Evolutionary conservation across 108 stramenopile genomes (phyloP), one percentile per base, ranked within the genome.

Genomic region (Nitzschia sp.): DNA sequence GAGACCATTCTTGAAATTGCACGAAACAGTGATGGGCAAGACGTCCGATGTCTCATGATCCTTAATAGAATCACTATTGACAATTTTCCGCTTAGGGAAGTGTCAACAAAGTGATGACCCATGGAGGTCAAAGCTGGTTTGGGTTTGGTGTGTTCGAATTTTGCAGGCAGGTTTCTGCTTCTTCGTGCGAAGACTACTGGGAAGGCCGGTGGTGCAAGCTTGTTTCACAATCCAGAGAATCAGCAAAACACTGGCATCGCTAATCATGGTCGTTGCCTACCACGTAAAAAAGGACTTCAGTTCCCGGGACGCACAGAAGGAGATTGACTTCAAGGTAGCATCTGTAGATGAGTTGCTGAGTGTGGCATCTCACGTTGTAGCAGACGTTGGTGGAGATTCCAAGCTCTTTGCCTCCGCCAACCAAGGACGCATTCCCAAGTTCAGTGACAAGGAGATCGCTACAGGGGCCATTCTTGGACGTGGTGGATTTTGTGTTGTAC

Each of bases 401-500:
- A 60, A 67, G 19, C 24, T 74, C 14, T 53, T 59, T 22, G 41
- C 51, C 61, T 24, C 50, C 2, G 29, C 12, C 6, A 41, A 25
- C 6, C 21, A 59, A 15, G 53, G 19, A 11, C 57, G 74, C 17
- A 40, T 75, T 0, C 60, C 53, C 11, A 53, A 63, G 52, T 68
- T 75, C 52, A 52, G 59, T 50, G 53, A 63, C 26, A 39, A 53
- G 17, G 92, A 93, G 68, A 55, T 90, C 15, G 57, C 57, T 17
- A 39, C 81, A 7, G 92, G 89, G 7, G 64, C 71, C 63, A 86
- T 90, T 24, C 67, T 93, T 22, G 92, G 92, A 8, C 62, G 86
- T 19, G 92, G 92, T 52, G 88, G 89, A 38, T 93, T 93, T 56
- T 90, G 89, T 56, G 67, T 86, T 11, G 89, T 90, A 8, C 80